phyloP scores from a whole-genome alignment of 148 eudicot species.

The Rhododendron ovatum region DNA sequence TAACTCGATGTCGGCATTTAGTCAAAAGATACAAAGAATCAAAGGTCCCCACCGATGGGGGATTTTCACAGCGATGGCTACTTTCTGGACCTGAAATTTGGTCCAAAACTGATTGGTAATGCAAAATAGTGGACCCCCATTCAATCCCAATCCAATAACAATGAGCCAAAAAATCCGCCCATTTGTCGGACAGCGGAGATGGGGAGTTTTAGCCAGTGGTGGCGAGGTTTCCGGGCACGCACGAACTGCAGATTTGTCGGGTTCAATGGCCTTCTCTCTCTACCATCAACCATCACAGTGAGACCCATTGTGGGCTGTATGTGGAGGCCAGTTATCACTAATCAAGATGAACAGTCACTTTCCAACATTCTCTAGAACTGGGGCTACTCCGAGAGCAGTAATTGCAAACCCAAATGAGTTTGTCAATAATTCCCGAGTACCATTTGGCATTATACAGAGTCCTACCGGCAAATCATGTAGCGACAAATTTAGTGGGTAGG shows the following conservation, averaged over 20 bases:
- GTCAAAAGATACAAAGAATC: not conserved
- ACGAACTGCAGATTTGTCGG: conserved; percentile 8
- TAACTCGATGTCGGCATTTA: not conserved
- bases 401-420: not conserved
- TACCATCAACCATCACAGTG: not conserved
- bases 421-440: too few relatives aligned
- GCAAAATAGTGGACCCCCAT: not conserved
- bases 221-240: conserved; percentile 14
- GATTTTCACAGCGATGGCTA: not conserved
- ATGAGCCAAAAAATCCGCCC: not conserved
- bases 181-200: not conserved
- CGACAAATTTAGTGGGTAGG: not conserved
- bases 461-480: not conserved
- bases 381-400: not conserved
- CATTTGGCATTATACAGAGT: not conserved
- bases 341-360: not conserved
- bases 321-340: not conserved
- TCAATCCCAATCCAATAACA: not conserved
- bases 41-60: not conserved
- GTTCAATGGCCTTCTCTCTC: conserved; percentile 1
- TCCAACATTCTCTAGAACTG: not conserved
- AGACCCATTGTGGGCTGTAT: not conserved
- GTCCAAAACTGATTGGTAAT: not conserved
- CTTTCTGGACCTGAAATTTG: not conserved
- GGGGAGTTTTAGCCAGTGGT: not conserved